phyloP scores from a whole-genome alignment of 2,329 filamentous ascomycete species.

The Dothiorella sarmentorum region DNA sequence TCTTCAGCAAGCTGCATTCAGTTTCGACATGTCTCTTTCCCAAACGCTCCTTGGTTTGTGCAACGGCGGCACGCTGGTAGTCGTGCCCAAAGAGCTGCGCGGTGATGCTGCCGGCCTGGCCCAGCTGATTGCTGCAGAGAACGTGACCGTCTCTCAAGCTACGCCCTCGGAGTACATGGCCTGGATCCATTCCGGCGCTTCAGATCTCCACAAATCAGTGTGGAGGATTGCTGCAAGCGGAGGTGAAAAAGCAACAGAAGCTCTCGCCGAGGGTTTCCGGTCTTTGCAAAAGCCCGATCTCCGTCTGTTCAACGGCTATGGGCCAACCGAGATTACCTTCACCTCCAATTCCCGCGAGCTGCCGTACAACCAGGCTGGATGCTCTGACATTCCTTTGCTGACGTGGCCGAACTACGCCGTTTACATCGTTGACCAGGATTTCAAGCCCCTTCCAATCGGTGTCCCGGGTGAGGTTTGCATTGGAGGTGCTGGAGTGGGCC shows the following conservation, averaged over 20 bases:
- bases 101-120: neutral
- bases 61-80: neutral
- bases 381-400: neutral
- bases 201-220: too few species aligned
- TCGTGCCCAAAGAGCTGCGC: neutral
- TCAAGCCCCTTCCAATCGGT: slow-evolving; percentile 17
- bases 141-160: neutral
- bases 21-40: neutral
- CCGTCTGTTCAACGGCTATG: neutral
- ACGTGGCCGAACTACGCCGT: neutral
- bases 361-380: neutral
- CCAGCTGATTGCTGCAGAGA: neutral
- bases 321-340: neutral
- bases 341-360: neutral
- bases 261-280: too few species aligned
- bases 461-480: slow-evolving; percentile 66
- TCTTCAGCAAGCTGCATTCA: neutral
- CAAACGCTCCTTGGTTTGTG: neutral
- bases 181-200: neutral
- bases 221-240: neutral
- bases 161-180: neutral
- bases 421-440: slow-evolving; percentile 20
- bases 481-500: slow-evolving; percentile 64
- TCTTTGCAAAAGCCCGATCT: neutral
- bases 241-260: too few species aligned